Evolutionary conservation across 257 asterid species (phyloP).

Genomic region (Nicotiana tabacum): DNA sequence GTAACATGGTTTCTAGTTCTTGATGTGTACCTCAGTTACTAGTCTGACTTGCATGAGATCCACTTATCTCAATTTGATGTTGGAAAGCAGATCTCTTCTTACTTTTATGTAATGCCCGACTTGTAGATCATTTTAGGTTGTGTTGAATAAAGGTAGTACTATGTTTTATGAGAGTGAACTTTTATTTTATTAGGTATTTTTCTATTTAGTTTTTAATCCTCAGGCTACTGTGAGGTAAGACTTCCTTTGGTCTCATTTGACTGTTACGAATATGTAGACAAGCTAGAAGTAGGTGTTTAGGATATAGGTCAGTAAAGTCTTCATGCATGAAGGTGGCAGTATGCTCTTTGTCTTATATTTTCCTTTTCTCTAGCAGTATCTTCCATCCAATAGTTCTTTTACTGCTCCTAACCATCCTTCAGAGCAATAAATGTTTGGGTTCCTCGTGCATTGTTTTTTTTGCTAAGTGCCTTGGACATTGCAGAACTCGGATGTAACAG

Average conservation of each 20-base stretch:
- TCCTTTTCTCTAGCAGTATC: not conserved
- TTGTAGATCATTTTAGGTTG: conserved; percentile 1
- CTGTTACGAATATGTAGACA: not conserved
- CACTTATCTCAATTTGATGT: not conserved
- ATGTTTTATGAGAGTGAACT: not conserved
- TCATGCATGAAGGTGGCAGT: not conserved
- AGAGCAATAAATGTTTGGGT: not conserved
- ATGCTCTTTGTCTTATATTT: not conserved
- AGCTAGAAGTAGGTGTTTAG: not conserved
- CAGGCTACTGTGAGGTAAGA: not conserved
- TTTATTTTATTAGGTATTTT: not conserved
- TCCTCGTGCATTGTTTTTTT: not conserved
- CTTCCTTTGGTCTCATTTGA: not conserved
- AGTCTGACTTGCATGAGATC: conserved; percentile 2
- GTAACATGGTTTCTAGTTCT: not conserved
- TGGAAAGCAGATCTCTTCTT: not conserved
- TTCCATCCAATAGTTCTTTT: too few species aligned
- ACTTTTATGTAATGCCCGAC: not conserved
- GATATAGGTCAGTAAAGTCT: not conserved
- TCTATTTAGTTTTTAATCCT: not conserved
- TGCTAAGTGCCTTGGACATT: not conserved
- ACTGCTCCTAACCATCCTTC: too few species aligned
- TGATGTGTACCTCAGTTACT: not conserved
- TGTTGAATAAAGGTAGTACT: not conserved
- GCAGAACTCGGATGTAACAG: conserved; percentile 22